phyloP scores from a whole-genome alignment of 2,329 filamentous ascomycete species.

The Trichophyton mentagrophytes region DNA sequence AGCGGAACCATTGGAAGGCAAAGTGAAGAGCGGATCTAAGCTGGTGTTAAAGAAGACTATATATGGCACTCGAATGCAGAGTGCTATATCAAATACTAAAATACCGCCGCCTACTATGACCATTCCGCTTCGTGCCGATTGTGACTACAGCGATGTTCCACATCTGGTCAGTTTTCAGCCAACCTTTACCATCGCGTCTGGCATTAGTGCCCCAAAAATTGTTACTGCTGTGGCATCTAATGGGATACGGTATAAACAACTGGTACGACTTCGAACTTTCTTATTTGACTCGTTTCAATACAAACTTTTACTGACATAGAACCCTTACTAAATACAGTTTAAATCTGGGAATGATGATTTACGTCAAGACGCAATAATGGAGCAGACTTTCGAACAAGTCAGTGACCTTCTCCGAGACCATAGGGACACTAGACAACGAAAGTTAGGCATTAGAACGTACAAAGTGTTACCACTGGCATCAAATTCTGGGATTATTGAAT shows the following conservation, averaged over 20 bases:
- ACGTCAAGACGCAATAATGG: constrained; percentile 96
- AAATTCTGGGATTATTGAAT: constrained; percentile 85
- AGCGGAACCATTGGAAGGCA: constrained; percentile 39
- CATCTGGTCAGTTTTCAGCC: constrained; percentile 59
- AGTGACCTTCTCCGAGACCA: constrained; percentile 80
- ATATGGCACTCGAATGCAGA: constrained; percentile 51
- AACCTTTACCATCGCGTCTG: constrained; percentile 72
- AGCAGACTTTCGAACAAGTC: constrained; percentile 95
- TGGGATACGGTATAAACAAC: constrained; percentile 69
- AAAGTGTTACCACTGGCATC: constrained; percentile 85
- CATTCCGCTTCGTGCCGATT: constrained; percentile 58
- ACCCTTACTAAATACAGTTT: constrained; percentile 37
- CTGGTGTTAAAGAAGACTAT: constrained; percentile 50
- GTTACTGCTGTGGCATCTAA: constrained; percentile 69
- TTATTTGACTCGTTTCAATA: background rate
- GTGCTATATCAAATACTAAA: constrained; percentile 48
- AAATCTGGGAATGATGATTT: constrained; percentile 95
- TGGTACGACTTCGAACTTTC: constrained; percentile 40
- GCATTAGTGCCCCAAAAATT: constrained; percentile 87
- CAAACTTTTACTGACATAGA: constrained; percentile 3
- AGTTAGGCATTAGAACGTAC: constrained; percentile 86
- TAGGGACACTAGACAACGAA: constrained; percentile 72
- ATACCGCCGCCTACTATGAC: constrained; percentile 86
- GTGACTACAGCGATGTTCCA: constrained; percentile 65
- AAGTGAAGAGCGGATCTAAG: constrained; percentile 55